phyloP scores from a whole-genome alignment of 257 asterid species.

The Oldenlandia corymbosa region DNA sequence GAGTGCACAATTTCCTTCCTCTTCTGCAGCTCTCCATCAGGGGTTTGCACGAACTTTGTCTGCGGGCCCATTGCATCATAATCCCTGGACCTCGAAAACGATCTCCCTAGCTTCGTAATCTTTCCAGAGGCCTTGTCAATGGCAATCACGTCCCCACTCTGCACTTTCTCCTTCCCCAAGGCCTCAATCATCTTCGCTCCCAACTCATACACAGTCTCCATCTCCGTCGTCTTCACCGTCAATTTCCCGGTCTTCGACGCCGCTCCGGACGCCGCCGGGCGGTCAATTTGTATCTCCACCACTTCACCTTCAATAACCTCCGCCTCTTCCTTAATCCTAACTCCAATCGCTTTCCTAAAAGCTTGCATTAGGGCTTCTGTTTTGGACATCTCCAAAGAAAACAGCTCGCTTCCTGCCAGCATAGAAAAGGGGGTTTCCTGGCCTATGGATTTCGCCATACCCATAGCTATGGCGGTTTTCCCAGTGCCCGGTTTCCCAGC shows the following conservation, averaged over 20 bases:
- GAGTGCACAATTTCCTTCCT: constrained; percentile 96
- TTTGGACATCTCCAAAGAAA: constrained; percentile 84
- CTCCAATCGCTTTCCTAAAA: constrained; percentile 77
- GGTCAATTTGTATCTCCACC: constrained; percentile 66
- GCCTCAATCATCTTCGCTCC: constrained; percentile 93
- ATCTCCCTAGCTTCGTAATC: constrained; percentile 79
- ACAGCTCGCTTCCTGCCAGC: constrained; percentile 89
- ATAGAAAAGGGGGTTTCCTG: constrained; percentile 86
- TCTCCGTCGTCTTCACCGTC: constrained; percentile 80
- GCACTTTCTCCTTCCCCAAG: constrained; percentile 84
- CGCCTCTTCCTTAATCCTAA: constrained; percentile 75
- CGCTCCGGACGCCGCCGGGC: constrained; percentile 76
- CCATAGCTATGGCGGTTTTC: constrained; percentile 88
- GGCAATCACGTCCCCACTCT: constrained; percentile 87
- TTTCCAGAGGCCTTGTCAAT: constrained; percentile 93
- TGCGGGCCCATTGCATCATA: constrained; percentile 97
- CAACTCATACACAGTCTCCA: constrained; percentile 84
- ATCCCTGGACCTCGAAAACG: constrained; percentile 79
- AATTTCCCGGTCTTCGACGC: constrained; percentile 82
- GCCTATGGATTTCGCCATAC: constrained; percentile 83
- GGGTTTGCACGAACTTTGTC: constrained; percentile 92
- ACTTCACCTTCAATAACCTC: constrained; percentile 96
- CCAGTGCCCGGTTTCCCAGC: constrained; percentile 90
- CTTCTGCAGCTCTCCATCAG: constrained; percentile 95
- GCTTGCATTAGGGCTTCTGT: constrained; percentile 95